These are phyloP conservation scores for Candida anutae DNA, from an alignment of 1,139 yeast genomes.

Conservation along the genomic window DNA sequence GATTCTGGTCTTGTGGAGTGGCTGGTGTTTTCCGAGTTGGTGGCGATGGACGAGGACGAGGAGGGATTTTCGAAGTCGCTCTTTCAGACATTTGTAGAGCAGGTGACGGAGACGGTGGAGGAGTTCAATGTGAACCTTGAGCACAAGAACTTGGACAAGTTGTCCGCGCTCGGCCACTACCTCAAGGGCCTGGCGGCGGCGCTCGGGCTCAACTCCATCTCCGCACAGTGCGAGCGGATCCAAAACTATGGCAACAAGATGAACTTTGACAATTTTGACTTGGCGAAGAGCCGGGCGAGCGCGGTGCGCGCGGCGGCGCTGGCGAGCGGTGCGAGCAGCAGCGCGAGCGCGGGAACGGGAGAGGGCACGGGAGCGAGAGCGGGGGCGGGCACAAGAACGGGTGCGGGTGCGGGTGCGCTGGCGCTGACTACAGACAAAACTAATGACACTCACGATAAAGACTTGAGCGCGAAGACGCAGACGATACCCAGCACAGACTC, in stretches of 20 bases:
- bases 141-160: constrained; percentile 42
- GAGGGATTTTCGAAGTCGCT: constrained; percentile 77
- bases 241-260: constrained; percentile 74
- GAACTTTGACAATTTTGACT: constrained; percentile 37
- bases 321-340: constrained; percentile 1
- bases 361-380: constrained; percentile 1
- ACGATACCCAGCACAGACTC: constrained; percentile 12
- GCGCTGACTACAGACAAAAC: constrained; percentile 2
- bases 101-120: constrained; percentile 71
- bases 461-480: neutral
- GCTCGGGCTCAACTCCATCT: constrained; percentile 73
- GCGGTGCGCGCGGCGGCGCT: constrained; percentile 2
- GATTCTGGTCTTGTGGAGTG: constrained; percentile 72
- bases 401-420: constrained; percentile 1
- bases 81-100: constrained; percentile 80
- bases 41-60: constrained; percentile 91
- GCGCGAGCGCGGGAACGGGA: constrained; percentile 2
- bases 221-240: constrained; percentile 84
- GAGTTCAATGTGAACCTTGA: constrained; percentile 57
- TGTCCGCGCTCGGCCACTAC: constrained; percentile 82
- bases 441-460: constrained; percentile 3
- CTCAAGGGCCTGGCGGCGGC: constrained; percentile 96
- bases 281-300: constrained; percentile 3
- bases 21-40: constrained; percentile 80
- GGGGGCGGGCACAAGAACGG: constrained; percentile 2